Base-by-base conservation (phyloP, 129 eudicot genomes). In the Escallonia herrerae region DNA sequence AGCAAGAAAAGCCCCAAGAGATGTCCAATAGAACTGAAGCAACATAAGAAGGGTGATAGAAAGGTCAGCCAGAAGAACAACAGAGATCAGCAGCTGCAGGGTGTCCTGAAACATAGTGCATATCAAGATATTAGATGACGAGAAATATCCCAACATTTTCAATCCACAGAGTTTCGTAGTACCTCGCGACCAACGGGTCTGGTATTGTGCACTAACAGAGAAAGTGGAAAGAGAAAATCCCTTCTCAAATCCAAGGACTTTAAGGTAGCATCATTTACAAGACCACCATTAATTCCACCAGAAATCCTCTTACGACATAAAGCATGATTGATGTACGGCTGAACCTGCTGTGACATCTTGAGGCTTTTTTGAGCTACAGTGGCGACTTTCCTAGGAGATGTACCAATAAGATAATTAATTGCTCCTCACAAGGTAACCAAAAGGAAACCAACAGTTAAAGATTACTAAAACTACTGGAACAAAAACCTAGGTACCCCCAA, bases 101-200 rank as follows among this genome's bases (percentile, higher is more conserved):
- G 95, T 85, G 43, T 88, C 97, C 97, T 91, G 96, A 63, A 83
- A 81, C 62, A 68, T 45, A 48, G 51, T 13, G 53, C 5, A 64
- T 15, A 37, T 8, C 38, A 13, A 63, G 65, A 65, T n/a, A 37
- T 74, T 57, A 75, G 41, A 77, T 67, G 40, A 60, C 38, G 65
- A 67, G 59, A 45, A 55, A 8, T 55, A 6, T 7, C 39, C 52
- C 38, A 68, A 10, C 43, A 74, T 10, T 53, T 71, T 57, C 55
- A 71, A 40, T 9, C 51, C 15, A n/a, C 14, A 49, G 52, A 52
- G 41, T 46, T 45, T 7, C 8, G 4, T 40, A 65, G 62, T 81
- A 90, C 97, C 90, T 90, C 84, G 43, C 88, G 82, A 8, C 97
- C 95, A 61, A 86, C 88, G 14, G 97, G 95, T 73, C 86, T 81